A percentile compares a stretch with the other conserved stretches of the same genome.
Conservation (phyloP, 2,329 filamentous ascomycete species). For the Fusarium sp. region DNA sequence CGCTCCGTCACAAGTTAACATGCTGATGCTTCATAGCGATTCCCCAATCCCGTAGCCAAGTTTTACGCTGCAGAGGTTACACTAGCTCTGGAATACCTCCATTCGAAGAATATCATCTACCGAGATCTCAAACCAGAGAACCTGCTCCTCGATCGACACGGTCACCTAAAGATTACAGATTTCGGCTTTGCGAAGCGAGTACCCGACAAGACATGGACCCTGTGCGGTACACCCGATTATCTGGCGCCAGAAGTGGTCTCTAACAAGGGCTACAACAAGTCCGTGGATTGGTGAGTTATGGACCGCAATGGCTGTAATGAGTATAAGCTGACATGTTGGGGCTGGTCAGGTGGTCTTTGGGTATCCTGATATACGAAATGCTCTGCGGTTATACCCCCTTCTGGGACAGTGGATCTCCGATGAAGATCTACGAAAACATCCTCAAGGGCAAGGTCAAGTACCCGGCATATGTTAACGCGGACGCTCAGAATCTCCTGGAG, state of each 20-base stretch:
- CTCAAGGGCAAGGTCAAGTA: conserved; percentile 96
- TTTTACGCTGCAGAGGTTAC: conserved; percentile 99
- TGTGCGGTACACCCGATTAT: conserved; percentile 98
- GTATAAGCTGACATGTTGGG: conserved; percentile 17
- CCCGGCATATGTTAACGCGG: conserved; percentile 92
- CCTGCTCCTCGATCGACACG: conserved; percentile 88
- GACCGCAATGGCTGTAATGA: background rate
- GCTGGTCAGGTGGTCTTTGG: conserved; percentile 89
- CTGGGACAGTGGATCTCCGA: conserved; percentile 96
- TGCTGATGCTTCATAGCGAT: conserved; percentile 70
- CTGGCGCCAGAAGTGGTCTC: conserved; percentile 98
- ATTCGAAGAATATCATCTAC: conserved; percentile 96
- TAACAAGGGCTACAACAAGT: conserved; percentile 99
- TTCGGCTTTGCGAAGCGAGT: conserved; percentile 99
- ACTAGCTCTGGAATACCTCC: conserved; percentile 92
- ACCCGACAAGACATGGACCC: conserved; percentile 98
- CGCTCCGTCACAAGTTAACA: background rate
- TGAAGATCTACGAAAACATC: conserved; percentile 99
- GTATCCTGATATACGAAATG: conserved; percentile 99
- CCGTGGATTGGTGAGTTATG: conserved; percentile 90
- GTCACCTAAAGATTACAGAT: conserved; percentile 96
- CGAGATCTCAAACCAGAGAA: conserved; percentile 97
- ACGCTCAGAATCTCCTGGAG: conserved; percentile 91
- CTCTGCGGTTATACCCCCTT: conserved; percentile 98
- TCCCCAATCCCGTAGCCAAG: conserved; percentile 98